Percentiles rank a stretch among this genome's conserved stretches.
phyloP scores from a whole-genome alignment of 2,329 filamentous ascomycete genomes.

The Scytalidium sp. region DNA sequence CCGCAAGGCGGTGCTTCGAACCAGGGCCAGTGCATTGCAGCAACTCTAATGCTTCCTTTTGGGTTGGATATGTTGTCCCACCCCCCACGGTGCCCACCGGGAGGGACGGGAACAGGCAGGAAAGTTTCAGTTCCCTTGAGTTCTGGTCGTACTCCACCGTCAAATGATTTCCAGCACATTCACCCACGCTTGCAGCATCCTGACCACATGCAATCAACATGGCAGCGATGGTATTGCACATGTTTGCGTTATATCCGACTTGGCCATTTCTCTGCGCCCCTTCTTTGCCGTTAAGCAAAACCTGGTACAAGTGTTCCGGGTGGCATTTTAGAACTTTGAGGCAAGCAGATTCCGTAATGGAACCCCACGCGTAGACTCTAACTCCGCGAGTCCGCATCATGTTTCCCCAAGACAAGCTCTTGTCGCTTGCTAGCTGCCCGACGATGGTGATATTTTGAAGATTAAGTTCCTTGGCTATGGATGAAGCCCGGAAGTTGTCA shows the following conservation, averaged over 20 bases:
- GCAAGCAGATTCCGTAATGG: conserved; percentile 15
- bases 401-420: conserved; percentile 24
- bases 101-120: conserved; percentile 22
- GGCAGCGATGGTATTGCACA: conserved; percentile 18
- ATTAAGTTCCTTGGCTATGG: conserved; percentile 7
- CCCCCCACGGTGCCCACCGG: conserved; percentile 25
- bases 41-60: conserved; percentile 23
- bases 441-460: conserved; percentile 16
- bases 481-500: conserved; percentile 12
- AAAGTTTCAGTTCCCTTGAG: conserved; percentile 17
- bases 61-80: conserved; percentile 20
- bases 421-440: conserved; percentile 22
- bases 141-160: conserved; percentile 16
- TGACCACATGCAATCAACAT: conserved; percentile 25
- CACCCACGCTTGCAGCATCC: conserved; percentile 18
- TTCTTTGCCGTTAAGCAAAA: conserved; percentile 12
- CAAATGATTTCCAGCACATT: conserved; percentile 19
- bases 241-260: conserved; percentile 17
- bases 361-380: conserved; percentile 24
- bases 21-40: conserved; percentile 19
- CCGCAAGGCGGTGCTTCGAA: conserved; percentile 22
- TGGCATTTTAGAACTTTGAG: conserved; percentile 15
- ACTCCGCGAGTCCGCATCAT: conserved; percentile 20
- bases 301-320: conserved; percentile 11
- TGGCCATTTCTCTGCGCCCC: conserved; percentile 16